These are phyloP conservation scores for Larix kaempferi DNA, from an alignment of 75 land plant genomes.

Conservation along the genomic window DNA sequence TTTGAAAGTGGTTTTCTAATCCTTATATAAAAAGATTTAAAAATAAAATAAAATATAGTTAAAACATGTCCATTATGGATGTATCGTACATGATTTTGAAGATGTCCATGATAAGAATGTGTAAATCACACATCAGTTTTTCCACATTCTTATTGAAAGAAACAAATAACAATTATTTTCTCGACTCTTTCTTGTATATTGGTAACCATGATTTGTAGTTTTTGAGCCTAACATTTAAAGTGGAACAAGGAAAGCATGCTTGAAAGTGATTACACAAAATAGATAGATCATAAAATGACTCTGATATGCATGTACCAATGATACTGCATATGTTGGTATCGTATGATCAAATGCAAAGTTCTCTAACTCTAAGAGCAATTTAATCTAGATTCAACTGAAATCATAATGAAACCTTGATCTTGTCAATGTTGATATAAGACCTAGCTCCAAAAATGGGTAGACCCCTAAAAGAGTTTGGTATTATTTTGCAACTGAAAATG, in stretches of 20 bases:
- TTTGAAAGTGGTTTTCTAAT: neutral
- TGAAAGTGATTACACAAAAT: neutral
- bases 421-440: neutral
- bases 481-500: neutral
- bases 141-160: neutral
- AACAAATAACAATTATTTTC: neutral
- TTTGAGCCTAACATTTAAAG: no score
- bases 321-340: neutral
- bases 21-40: neutral
- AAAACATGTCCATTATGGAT: neutral
- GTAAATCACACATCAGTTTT: neutral
- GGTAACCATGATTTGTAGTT: no score
- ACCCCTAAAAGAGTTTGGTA: neutral
- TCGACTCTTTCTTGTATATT: neutral
- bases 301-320: no score
- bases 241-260: neutral
- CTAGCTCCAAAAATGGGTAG: neutral
- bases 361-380: neutral
- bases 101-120: neutral
- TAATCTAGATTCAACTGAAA: neutral
- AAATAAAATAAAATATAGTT: neutral
- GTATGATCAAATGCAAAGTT: neutral
- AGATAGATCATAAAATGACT: neutral
- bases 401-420: neutral
- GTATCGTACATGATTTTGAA: neutral